Base-by-base conservation (phyloP, 257 asterid species). In the Euphrasia confusa region DNA sequence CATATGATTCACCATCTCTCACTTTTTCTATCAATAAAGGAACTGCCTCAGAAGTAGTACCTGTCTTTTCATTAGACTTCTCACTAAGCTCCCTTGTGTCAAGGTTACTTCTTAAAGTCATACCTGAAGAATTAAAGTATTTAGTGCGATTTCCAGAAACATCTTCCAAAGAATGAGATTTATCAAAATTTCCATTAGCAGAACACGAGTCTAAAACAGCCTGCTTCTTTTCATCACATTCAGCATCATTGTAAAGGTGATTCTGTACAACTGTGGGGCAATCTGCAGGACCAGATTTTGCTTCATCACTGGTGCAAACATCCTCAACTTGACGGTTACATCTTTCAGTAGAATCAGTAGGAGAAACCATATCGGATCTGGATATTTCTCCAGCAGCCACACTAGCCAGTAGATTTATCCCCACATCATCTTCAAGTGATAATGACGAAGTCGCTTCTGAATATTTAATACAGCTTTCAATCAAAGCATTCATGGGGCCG, bases 351-450 rank as follows among this genome's bases (percentile, higher is more conserved):
- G 95, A 79, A 77, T 68, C 77, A 37, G 79, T 48, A 21, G 93
- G 93, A 6, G 95, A 81, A 63, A 64, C 72, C 71, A 71, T 49
- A 11, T 77, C 77, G 37, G 91, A 81, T 66, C 78, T 79, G 39
- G 88, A 84, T 60, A 91, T 81, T 78, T 88, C 95, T 60, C 93
- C 89, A 45, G 98, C 69, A 68, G 98, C 98, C 65, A 91, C 98
- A 76, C 90, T 91, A 45, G 98, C 98, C 68, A 91, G 98, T 63
- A 91, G 83, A 69, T 91, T 91, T 89, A 91, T 91, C 28, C 96
- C 97, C 59, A 78, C 82, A 70, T 87, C 97, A 79, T 92, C 98
- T 33, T 80, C 89, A n/a, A 79, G 71, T 56, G 88, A 88, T 70
- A 84, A 42, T 28, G 96, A 81, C 30, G 91, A 57, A 54, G 73